Conservation (phyloP, 768 basidiomycete genomes). For the Gyrodon lividus region DNA sequence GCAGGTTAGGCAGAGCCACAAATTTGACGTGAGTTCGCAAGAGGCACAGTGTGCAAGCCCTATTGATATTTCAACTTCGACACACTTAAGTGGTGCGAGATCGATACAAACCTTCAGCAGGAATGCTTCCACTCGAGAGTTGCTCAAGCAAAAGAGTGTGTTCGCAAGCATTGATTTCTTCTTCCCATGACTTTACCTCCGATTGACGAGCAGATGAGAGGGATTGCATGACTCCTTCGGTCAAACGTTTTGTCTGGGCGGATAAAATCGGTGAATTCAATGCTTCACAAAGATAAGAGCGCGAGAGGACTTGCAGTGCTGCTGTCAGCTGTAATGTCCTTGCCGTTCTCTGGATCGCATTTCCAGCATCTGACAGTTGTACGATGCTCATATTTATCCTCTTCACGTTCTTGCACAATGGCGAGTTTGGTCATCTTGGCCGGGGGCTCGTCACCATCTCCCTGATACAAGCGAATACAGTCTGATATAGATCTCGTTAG, state of each 20-base stretch:
- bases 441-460: constrained; percentile 78
- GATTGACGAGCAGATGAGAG: constrained; percentile 89
- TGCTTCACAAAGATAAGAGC: neutral
- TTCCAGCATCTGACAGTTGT: constrained; percentile 75
- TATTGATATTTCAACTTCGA: constrained; percentile 21
- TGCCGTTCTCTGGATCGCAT: constrained; percentile 55
- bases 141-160: constrained; percentile 66
- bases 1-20: constrained; percentile 95
- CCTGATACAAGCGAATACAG: constrained; percentile 38
- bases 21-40: constrained; percentile 86
- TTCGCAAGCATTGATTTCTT: constrained; percentile 85
- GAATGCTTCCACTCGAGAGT: constrained; percentile 23
- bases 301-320: constrained; percentile 29
- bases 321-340: constrained; percentile 39
- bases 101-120: constrained; percentile 21
- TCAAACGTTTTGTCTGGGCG: constrained; percentile 51
- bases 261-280: neutral
- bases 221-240: constrained; percentile 72
- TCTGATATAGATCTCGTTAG: neutral
- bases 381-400: constrained; percentile 77
- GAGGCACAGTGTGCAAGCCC: constrained; percentile 78
- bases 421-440: constrained; percentile 88
- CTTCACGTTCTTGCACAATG: constrained; percentile 81
- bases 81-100: neutral
- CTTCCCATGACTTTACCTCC: constrained; percentile 97